Evolutionary conservation across 495 filamentous ascomycete species (phyloP), one percentile per base, ranked within the genome.

Genomic region (Pyrenula aspistea): DNA sequence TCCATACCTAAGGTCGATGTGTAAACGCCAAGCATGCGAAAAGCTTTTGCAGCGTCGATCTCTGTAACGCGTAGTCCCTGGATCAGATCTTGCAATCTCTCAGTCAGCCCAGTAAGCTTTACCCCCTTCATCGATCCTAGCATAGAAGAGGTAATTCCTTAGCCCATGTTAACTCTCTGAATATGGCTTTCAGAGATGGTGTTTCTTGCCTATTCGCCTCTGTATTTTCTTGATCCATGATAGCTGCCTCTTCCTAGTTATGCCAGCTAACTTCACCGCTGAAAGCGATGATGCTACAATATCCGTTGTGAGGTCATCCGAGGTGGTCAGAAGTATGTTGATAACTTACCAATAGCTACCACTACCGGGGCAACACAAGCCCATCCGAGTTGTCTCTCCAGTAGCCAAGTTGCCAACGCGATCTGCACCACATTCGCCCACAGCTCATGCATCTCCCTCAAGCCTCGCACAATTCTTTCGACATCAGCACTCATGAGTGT

Each of bases 401-500:
- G 65, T 22, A 88, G 71, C 15, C 68, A 73, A 8, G 82, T 78
- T 0, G 83, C 85, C 24, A 88, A 55, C 2, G 65, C 67, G 2
- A 87, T 79, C 62, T 87, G 80, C 1, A 81, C 53, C 0, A 72
- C 54, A 57, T 81, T 78, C 0, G 77, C 82, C 81, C 81, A 85
- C 24, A 80, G 68, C 55, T 84, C 80, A 56, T 85, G 78, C 51
- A 82, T 67, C 22, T 65, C 66, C 20, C 70, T 65, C 64, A 74
- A 72, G 1, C 73, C 78, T 22, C 68, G 63, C 2, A 69, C 70
- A 25, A 83, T 75, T 21, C 77, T 63, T 60, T 83, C 80, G 12
- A 83, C 67, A 58, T 85, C 82, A 3, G 81, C 81, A 68, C 78
- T 86, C 76, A 85, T 84, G 2, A 86, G 65, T 0, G 84, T 85